Evolutionary conservation across 345 rosid genomes (phyloP), one percentile per base, ranked within the genome.

Genomic region (Iberis pinnata): DNA sequence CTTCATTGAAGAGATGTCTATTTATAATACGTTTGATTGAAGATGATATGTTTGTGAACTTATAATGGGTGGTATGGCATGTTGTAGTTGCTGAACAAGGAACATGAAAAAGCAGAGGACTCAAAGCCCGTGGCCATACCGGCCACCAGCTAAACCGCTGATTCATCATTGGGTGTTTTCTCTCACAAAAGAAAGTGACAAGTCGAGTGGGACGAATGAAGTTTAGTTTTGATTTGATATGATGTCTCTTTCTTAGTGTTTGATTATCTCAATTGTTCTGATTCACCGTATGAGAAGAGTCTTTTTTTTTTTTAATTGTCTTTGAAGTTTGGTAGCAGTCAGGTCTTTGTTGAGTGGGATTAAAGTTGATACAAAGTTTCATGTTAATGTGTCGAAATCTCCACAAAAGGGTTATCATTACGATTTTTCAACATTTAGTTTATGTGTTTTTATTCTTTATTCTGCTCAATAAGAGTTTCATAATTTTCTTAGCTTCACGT

Each of bases 41-140:
- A 18, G 37, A 15, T 54, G 18, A 18, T 41, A 42, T 32, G 42
- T 18, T 5, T 27, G 9, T 27, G 5, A 27, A 27, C 32, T 12
- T 32, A 9, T 9, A 9, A 10, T 9, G 3, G n/a, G 12, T 2
- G n/a, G 12, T 2, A 32, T 32, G 37, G 7, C 7, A 40, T 49
- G 18, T 74, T 65, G 56, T 75, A 86, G 95, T 73, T 90, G 65
- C 74, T 82, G 50, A 87, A 90, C 77, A 84, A 82, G 71, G 98
- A 90, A 64, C 98, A 87, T 12, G 95, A 83, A 44, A 87, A 84
- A 47, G 82, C 84, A 0, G 96, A 86, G 64, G 96, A 90, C 66
- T 73, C 78, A 3, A 82, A 83, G 67, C 78, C 88, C 5, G 75
- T 79, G 51, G 53, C 83, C 8, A 74, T 76, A 27, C 78, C 80